phyloP scores from a whole-genome alignment of 176 grass and related monocot genomes.

The Pontederia paniculata region DNA sequence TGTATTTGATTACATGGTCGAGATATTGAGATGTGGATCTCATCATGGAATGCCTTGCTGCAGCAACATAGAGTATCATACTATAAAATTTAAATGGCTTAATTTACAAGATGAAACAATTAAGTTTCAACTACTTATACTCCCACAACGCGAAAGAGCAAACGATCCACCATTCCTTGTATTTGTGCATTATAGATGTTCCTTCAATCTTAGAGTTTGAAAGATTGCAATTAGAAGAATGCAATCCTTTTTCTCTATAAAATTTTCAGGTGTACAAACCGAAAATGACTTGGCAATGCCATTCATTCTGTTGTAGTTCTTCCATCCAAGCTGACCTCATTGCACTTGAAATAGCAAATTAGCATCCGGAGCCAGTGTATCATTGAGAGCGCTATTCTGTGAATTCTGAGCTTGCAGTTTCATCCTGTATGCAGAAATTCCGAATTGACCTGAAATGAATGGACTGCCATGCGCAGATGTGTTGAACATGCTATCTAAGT shows the following conservation, averaged over 20 bases:
- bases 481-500: neutral
- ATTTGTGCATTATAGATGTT: neutral
- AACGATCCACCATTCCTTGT: neutral
- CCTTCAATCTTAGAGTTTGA: neutral
- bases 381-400: constrained; percentile 1
- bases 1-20: neutral
- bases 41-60: neutral
- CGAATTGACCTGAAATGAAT: neutral
- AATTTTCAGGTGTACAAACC: neutral
- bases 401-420: neutral
- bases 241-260: neutral
- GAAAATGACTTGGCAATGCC: neutral
- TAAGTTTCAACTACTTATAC: neutral
- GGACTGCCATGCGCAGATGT: neutral
- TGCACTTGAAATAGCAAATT: constrained; percentile 1
- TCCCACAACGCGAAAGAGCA: neutral
- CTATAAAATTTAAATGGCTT: neutral
- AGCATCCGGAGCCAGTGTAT: neutral
- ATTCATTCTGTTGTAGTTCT: neutral
- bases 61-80: neutral
- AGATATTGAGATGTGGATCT: neutral
- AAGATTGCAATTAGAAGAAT: neutral
- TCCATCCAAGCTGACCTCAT: neutral
- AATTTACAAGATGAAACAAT: neutral
- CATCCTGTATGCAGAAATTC: neutral